Percentiles rank a stretch among this genome's conserved stretches.
These are phyloP conservation scores for Botrytis fabae DNA, from an alignment of 2,329 filamentous ascomycete genomes.

Conservation along the genomic window DNA sequence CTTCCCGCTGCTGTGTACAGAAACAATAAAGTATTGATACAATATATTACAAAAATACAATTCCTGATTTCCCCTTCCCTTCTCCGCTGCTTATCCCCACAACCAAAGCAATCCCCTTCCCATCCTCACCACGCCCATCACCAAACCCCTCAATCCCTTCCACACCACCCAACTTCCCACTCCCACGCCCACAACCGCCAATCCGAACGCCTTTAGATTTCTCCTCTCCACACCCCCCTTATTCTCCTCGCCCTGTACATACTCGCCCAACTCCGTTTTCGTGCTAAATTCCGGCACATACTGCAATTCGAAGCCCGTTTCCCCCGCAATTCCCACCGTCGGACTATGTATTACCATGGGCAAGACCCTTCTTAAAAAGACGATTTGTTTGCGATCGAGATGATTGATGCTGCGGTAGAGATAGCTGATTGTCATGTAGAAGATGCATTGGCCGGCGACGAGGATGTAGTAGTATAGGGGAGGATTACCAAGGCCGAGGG, in stretches of 20 bases:
- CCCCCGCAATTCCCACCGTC: constrained; percentile 56
- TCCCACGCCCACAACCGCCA: constrained; percentile 42
- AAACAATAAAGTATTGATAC: not conserved
- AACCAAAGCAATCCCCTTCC: not conserved
- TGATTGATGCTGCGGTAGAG: constrained; percentile 50
- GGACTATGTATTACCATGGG: not conserved
- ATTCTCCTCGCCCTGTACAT: constrained; percentile 35
- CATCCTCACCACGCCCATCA: not conserved
- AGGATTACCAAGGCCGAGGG: constrained; percentile 46
- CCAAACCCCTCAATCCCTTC: not conserved
- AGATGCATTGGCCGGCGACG: constrained; percentile 36
- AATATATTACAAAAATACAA: not conserved
- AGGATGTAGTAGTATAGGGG: constrained; percentile 35
- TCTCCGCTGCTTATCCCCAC: not conserved
- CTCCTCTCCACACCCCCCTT: constrained; percentile 47
- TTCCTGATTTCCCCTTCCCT: no score
- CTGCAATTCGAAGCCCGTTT: constrained; percentile 69
- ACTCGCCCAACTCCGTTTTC: constrained; percentile 42
- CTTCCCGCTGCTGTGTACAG: not conserved
- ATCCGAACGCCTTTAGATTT: constrained; percentile 48
- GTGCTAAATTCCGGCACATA: constrained; percentile 59
- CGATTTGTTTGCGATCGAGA: constrained; percentile 52
- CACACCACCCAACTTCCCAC: constrained; percentile 12
- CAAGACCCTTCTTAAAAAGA: constrained; percentile 26
- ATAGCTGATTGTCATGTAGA: constrained; percentile 42